Evolutionary conservation across 2,329 filamentous ascomycete genomes (phyloP), one percentile per base, ranked within the genome.

Genomic region (Beauveria asiatica): DNA sequence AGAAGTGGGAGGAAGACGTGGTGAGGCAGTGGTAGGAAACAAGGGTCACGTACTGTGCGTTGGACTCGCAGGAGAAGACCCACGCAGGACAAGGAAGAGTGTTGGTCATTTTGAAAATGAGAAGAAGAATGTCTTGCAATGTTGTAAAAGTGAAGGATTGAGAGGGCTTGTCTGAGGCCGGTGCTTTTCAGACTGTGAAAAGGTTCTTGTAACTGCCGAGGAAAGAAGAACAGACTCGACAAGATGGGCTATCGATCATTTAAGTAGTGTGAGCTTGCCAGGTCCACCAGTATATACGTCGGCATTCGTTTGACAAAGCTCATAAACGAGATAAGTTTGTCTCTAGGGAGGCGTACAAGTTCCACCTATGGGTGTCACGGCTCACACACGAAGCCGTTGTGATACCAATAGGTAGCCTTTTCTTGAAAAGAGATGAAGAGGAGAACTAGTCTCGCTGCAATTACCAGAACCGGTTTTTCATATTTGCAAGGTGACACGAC

Each of bases 11-110:
- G 11, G 13, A 7, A 27, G 16, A 39, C 39, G n/a, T 13, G 19
- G 16, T 16, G 41, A 41, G 5, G n/a, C 3, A 21, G 9, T 39
- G 19, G 23, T 3, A 27, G 25, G 30, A 13, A 11, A 16, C n/a
- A 13, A n/a, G 8, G 17, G 25, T 8, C 10, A 56, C 61, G n/a
- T 53, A 62, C 61, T 62, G 61, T 21, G 60, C 57, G 59, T 62
- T 60, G 30, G 61, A 60, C 30, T 54, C 48, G 33, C 39, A 33
- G n/a, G 61, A 62, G 23, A 30, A 48, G 42, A 48, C 19, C 53
- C 53, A 39, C 25, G 42, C 41, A 23, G 53, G 41, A 17, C 42
- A 56, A 11, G 42, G 41, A 19, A 46, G 41, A 37, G 53, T 46
- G 23, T 23, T 56, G 9, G 13, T 44, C 51, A 44, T 54, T 19